Base-by-base conservation (phyloP, 2,329 filamentous ascomycete species). In the Mycocentrospora acerina region DNA sequence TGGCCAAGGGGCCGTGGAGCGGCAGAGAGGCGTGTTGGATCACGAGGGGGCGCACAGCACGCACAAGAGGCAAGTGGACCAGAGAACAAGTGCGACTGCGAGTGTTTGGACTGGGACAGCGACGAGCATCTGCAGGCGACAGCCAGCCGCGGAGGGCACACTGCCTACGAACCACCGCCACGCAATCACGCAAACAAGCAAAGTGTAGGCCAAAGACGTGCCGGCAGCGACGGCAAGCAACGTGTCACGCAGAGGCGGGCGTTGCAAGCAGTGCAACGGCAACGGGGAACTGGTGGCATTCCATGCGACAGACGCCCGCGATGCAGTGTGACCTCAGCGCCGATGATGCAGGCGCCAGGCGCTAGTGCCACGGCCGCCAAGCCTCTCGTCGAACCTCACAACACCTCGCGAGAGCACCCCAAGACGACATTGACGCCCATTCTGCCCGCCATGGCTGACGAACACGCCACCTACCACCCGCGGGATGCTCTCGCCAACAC, bases 401-500 rank as follows among this genome's bases (percentile, higher is more conserved):
- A 48, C 39, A 42, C 39, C 33, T 32, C 26, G 27, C 25, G 36
- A 45, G 39, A 53, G 47, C 52, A 53, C 38, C n/a, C 30, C 37
- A 42, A 46, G 48, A 48, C 48, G 48, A 57, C 48, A 46, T 35
- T 43, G 43, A 54, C 52, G 39, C 48, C 54, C 47, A 56, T 43
- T 50, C 37, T 42, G 60, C 59, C 62, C 60, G 48, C 52, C 52
- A 69, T 69, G 66, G 62, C 63, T 52, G 55, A 55, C 44, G 45
- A 55, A 43, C 43, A 59, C 42, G 43, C 52, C 18, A 48, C 64
- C 47, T 94, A 85, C 70, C 80, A 86, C 51, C 81, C 85, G 32
- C 81, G 83, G 68, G 87, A 95, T 77, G 83, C 88, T 53, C 70
- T 95, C 57, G 77, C 78, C 51, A 76, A 78, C 48, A 79, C 84